These are phyloP conservation scores for Carnegiea gigantea DNA, from an alignment of 179 eudicot genomes.

Conservation along the genomic window DNA sequence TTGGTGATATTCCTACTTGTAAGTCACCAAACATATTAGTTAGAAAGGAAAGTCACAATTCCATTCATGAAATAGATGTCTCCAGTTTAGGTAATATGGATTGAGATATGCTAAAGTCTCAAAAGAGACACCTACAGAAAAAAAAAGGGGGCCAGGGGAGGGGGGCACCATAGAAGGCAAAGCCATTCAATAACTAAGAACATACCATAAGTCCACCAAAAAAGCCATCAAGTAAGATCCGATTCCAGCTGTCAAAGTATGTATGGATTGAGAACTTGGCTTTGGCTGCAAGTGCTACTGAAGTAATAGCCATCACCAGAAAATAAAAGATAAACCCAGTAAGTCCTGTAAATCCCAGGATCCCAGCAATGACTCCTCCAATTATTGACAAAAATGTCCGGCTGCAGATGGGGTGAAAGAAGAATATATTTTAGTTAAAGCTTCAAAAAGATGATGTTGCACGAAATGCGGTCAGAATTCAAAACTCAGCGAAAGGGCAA, in stretches of 20 bases:
- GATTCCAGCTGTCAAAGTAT: slow-evolving; percentile 91
- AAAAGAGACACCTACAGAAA: neutral
- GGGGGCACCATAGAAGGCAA: no score
- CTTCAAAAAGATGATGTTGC: no score
- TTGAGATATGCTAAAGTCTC: no score
- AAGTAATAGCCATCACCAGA: slow-evolving; percentile 80
- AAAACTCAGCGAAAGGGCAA: neutral
- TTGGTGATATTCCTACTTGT: no score
- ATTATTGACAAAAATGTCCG: slow-evolving; percentile 91
- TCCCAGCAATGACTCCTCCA: slow-evolving; percentile 92
- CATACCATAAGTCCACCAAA: slow-evolving; percentile 90
- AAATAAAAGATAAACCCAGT: slow-evolving; percentile 83
- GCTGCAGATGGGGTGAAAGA: slow-evolving; percentile 43
- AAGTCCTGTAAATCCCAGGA: slow-evolving; percentile 80
- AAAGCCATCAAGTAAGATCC: slow-evolving; percentile 81
- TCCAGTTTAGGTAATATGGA: no score
- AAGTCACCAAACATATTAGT: neutral
- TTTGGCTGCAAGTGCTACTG: slow-evolving; percentile 81
- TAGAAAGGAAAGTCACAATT: neutral
- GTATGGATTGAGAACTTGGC: slow-evolving; percentile 81
- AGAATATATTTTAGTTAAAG: slow-evolving; percentile 18
- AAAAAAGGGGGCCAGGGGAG: neutral
- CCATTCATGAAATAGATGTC: neutral
- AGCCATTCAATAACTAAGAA: slow-evolving; percentile 10
- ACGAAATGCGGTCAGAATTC: neutral